Evolutionary conservation across 1,284 basidiomycete species (phyloP).

Genomic region (Naganishia sp.): DNA sequence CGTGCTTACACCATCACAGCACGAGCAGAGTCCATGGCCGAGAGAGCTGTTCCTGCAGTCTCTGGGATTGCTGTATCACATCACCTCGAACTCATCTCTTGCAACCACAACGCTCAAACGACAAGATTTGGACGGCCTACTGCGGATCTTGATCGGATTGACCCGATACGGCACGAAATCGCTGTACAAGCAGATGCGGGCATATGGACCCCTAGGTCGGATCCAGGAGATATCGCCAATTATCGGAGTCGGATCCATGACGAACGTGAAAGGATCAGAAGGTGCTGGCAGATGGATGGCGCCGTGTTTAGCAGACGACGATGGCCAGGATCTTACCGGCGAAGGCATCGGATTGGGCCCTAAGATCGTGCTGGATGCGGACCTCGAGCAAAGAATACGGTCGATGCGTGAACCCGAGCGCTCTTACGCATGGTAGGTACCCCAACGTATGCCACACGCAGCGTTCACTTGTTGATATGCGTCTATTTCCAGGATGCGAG

Average conservation of each 20-base stretch:
- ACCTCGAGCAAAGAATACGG: conserved; percentile 30
- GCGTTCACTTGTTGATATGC: neutral
- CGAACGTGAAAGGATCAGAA: conserved; percentile 22
- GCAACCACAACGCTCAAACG: conserved; percentile 28
- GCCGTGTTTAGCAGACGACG: conserved; percentile 27
- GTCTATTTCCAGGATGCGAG: conserved; percentile 27
- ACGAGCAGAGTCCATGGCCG: conserved; percentile 29
- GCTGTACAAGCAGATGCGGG: conserved; percentile 15
- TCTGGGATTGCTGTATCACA: conserved; percentile 34
- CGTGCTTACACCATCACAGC: conserved; percentile 31
- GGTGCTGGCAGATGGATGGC: conserved; percentile 18
- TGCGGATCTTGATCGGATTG: conserved; percentile 30
- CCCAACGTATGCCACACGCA: neutral
- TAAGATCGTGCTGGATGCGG: conserved; percentile 24
- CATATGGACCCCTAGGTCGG: conserved; percentile 9
- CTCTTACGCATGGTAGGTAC: conserved; percentile 28
- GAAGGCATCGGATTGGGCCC: conserved; percentile 34
- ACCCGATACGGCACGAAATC: conserved; percentile 21
- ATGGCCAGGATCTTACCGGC: conserved; percentile 26
- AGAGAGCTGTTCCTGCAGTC: conserved; percentile 29
- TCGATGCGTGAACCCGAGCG: conserved; percentile 27
- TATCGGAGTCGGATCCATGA: conserved; percentile 21
- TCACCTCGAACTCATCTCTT: conserved; percentile 32
- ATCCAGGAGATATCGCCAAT: conserved; percentile 24
- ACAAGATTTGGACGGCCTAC: conserved; percentile 14